Evolutionary conservation across 345 rosid genomes (phyloP).

Genomic region (Microcos paniculata): DNA sequence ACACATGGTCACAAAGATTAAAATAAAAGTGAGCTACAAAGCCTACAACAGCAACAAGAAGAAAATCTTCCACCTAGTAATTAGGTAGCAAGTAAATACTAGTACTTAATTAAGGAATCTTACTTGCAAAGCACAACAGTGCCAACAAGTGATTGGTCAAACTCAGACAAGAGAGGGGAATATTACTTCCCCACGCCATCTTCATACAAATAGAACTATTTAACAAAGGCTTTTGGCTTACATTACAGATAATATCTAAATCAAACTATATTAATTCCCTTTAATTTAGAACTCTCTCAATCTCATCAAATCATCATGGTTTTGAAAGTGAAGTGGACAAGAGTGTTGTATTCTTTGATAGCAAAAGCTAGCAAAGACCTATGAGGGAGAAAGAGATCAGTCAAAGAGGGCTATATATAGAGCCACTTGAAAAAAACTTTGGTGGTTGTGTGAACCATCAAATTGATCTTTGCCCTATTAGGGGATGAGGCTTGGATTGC

Average conservation of each 20-base stretch:
- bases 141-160: neutral
- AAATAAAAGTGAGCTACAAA: neutral
- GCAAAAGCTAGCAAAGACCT: neutral
- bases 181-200: conserved; percentile 8
- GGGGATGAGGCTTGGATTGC: neutral
- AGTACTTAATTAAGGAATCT: neutral
- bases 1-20: neutral
- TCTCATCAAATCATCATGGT: neutral
- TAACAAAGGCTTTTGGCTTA: neutral
- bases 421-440: neutral
- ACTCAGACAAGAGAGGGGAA: too few relatives aligned
- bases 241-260: neutral
- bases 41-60: neutral
- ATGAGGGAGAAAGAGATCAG: neutral
- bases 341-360: neutral
- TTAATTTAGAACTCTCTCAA: too few relatives aligned
- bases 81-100: neutral
- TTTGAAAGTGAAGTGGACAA: neutral
- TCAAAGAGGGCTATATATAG: neutral
- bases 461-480: neutral
- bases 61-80: neutral
- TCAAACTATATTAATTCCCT: neutral
- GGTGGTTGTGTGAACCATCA: neutral
- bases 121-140: neutral
- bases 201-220: neutral